These are phyloP conservation scores for Alternaria alternata DNA, from an alignment of 2,329 filamentous ascomycete species.

Conservation along the genomic window DNA sequence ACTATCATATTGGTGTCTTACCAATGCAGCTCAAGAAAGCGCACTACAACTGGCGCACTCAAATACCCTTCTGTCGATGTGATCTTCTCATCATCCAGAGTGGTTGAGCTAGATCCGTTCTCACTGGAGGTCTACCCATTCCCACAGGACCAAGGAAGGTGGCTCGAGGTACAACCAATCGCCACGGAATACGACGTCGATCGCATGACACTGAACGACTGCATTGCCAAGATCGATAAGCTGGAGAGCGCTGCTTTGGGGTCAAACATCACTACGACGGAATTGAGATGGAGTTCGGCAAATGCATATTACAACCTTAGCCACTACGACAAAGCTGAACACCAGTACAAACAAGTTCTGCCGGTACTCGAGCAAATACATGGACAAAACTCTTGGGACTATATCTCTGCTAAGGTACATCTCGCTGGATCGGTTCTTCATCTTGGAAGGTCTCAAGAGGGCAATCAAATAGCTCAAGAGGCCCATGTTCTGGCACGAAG, in stretches of 20 bases:
- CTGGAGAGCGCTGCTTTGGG: neutral
- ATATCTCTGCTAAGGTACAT: fast-evolving
- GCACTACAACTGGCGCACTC: neutral
- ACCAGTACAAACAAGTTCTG: neutral
- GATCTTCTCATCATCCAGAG: neutral
- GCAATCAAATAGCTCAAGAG: neutral
- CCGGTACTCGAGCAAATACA: fast-evolving
- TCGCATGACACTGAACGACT: neutral
- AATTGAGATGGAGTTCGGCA: neutral
- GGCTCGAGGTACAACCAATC: neutral
- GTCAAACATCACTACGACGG: neutral
- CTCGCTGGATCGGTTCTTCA: fast-evolving
- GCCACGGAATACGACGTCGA: fast-evolving
- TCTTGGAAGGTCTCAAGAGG: neutral
- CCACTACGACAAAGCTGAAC: neutral
- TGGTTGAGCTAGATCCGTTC: neutral
- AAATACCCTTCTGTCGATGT: neutral
- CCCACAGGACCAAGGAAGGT: neutral
- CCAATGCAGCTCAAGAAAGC: neutral
- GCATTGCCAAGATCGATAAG: neutral
- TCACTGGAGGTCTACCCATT: neutral
- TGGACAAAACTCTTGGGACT: neutral
- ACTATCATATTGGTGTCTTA: neutral
- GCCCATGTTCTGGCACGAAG: neutral
- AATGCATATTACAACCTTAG: fast-evolving